Evolutionary conservation across 148 eudicot species (phyloP).

Genomic region (Rhododendron vialii): DNA sequence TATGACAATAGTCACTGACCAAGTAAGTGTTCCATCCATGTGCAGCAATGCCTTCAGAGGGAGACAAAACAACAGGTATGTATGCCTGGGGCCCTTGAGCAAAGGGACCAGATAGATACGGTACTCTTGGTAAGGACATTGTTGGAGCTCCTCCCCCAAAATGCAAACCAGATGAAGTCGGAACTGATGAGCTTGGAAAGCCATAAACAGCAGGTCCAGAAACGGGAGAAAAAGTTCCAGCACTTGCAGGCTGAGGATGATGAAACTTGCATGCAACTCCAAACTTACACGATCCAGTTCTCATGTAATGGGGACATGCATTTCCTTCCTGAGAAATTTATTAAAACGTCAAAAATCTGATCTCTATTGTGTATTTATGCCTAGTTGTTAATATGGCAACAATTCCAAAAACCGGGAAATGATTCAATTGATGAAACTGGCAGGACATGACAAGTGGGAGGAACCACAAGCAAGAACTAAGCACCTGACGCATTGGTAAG

Average conservation of each 20-base stretch:
- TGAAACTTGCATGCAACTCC: slow-evolving; percentile 70
- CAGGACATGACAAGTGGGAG: slow-evolving; percentile 5
- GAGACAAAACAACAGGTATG: slow-evolving; percentile 40
- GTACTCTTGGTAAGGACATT: slow-evolving; percentile 31
- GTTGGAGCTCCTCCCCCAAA: slow-evolving; percentile 36
- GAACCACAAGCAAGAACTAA: slow-evolving; percentile 1
- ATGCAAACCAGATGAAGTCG: slow-evolving; percentile 32
- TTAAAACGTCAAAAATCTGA: background rate
- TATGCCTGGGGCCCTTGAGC: slow-evolving; percentile 40
- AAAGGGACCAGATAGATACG: slow-evolving; percentile 30
- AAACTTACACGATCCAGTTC: slow-evolving; percentile 57
- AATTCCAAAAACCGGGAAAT: background rate
- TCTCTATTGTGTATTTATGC: background rate
- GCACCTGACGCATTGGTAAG: slow-evolving; percentile 41
- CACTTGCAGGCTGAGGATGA: slow-evolving; percentile 57
- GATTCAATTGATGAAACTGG: background rate
- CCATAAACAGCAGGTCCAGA: slow-evolving; percentile 31
- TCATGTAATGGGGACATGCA: slow-evolving; percentile 63
- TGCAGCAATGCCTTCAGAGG: slow-evolving; percentile 29
- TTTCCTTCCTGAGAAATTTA: slow-evolving; percentile 42
- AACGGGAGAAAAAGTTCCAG: slow-evolving; percentile 28
- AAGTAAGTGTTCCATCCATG: slow-evolving; percentile 48
- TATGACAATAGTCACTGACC: slow-evolving; percentile 27
- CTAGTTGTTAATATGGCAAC: background rate
- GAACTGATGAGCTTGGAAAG: slow-evolving; percentile 22